phyloP scores from a whole-genome alignment of 192 early-diverging fungal species.

The Coemansia aciculifera region DNA sequence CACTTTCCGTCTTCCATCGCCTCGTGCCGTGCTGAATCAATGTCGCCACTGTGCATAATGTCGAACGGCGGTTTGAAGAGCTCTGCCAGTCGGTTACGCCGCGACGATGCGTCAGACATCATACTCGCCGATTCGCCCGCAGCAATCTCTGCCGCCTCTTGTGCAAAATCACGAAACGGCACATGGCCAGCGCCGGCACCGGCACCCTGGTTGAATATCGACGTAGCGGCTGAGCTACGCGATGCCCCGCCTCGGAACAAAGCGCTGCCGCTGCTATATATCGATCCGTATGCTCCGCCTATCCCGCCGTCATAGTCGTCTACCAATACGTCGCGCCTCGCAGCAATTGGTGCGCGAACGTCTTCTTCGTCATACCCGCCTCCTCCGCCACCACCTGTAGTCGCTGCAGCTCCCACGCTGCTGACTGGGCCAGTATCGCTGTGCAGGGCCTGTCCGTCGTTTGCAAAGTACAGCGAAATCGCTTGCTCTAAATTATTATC shows the following conservation, averaged over 20 bases:
- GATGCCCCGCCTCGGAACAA: not conserved
- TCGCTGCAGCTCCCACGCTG: constrained; percentile 21
- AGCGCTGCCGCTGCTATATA: constrained; percentile 4
- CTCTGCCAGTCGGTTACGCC: constrained; percentile 67
- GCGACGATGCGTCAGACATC: constrained; percentile 18
- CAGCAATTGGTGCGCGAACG: constrained; percentile 84
- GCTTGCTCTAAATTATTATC: constrained; percentile 77
- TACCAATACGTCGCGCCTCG: constrained; percentile 73
- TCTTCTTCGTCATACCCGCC: constrained; percentile 39
- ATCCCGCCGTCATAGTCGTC: constrained; percentile 41
- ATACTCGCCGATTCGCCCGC: constrained; percentile 23
- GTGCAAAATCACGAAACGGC: constrained; percentile 67
- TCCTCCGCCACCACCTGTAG: not conserved
- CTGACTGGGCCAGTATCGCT: constrained; percentile 8
- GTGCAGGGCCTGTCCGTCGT: constrained; percentile 64
- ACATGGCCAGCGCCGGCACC: constrained; percentile 34
- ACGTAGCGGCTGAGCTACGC: constrained; percentile 26
- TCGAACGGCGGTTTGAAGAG: constrained; percentile 86
- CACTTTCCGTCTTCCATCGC: constrained; percentile 70
- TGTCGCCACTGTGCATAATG: constrained; percentile 76
- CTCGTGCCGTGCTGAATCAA: constrained; percentile 68
- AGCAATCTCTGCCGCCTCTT: constrained; percentile 61
- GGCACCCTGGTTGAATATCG: constrained; percentile 54
- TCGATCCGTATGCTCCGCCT: constrained; percentile 9
- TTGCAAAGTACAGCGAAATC: constrained; percentile 82